These are phyloP conservation scores for Leccinum boreale DNA, from an alignment of 768 basidiomycete genomes.

Conservation along the genomic window DNA sequence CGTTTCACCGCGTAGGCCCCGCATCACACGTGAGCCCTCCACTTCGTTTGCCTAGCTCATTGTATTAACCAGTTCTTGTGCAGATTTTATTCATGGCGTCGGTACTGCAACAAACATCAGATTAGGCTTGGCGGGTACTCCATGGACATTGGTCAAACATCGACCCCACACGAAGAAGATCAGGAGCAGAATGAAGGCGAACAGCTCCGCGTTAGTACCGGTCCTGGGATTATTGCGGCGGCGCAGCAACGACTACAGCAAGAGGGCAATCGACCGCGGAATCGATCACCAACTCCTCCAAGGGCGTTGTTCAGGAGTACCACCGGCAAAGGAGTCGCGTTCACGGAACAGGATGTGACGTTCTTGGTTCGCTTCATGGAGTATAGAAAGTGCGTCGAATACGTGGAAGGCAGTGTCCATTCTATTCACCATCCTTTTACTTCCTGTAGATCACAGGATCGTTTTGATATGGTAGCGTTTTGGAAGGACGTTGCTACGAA, in stretches of 20 bases:
- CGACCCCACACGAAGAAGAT: constrained; percentile 42
- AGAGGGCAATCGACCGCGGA: constrained; percentile 40
- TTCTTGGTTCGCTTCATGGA: constrained; percentile 77
- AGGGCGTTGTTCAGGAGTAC: constrained; percentile 78
- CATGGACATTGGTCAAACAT: constrained; percentile 62
- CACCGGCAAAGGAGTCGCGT: constrained; percentile 87
- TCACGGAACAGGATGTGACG: constrained; percentile 77
- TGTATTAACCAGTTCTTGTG: background rate
- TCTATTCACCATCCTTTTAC: constrained; percentile 1
- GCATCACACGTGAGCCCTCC: constrained; percentile 70
- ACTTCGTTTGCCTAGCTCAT: background rate
- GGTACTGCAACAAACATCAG: constrained; percentile 91
- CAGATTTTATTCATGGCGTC: constrained; percentile 88
- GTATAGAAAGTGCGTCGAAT: constrained; percentile 58
- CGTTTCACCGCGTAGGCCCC: constrained; percentile 52
- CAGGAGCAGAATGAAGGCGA: constrained; percentile 43
- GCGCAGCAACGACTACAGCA: constrained; percentile 41
- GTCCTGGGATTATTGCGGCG: constrained; percentile 45
- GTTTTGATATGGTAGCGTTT: constrained; percentile 70
- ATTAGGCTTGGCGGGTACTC: constrained; percentile 83
- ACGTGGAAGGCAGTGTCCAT: background rate
- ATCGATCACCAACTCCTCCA: constrained; percentile 79
- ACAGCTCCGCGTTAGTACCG: constrained; percentile 32
- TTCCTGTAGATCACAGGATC: constrained; percentile 48
- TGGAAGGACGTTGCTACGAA: constrained; percentile 76